A percentile compares a stretch with the other conserved stretches of the same genome.
Evolutionary conservation across 2,329 filamentous ascomycete species (phyloP).

Genomic region (Alternaria sp.): DNA sequence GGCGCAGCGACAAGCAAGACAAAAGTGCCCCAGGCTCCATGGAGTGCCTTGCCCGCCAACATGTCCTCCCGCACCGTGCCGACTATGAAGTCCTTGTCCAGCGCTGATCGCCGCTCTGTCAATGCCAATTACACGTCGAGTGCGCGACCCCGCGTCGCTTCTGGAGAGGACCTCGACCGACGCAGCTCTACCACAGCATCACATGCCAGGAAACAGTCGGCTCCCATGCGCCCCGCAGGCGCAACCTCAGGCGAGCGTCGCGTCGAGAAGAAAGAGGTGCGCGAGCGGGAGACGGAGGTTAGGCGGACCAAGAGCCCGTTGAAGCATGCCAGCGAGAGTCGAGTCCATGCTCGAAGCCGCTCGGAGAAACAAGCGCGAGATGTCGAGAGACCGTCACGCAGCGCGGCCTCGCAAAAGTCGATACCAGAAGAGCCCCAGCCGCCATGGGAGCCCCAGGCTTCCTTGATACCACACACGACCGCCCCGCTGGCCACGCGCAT

Average conservation of each 20-base stretch:
- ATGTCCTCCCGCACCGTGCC: slow-evolving; percentile 48
- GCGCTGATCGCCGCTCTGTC: slow-evolving; percentile 44
- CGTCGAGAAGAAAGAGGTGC: slow-evolving; percentile 47
- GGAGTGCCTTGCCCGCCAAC: slow-evolving; percentile 31
- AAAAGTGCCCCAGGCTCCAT: slow-evolving; percentile 28
- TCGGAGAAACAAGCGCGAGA: slow-evolving; percentile 42
- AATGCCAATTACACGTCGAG: slow-evolving; percentile 43
- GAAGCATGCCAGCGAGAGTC: slow-evolving; percentile 46
- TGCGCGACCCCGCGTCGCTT: slow-evolving; percentile 49
- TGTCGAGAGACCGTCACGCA: slow-evolving; percentile 33
- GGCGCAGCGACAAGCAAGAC: slow-evolving; percentile 31
- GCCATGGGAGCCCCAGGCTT: slow-evolving; percentile 82
- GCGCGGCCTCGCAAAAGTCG: slow-evolving; percentile 29
- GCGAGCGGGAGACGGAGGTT: slow-evolving; percentile 47
- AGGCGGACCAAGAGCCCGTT: slow-evolving; percentile 48
- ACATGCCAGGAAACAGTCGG: slow-evolving; percentile 42
- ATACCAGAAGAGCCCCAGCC: slow-evolving; percentile 41
- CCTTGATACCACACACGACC: slow-evolving; percentile 72
- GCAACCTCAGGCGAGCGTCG: slow-evolving; percentile 39
- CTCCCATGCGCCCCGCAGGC: slow-evolving; percentile 24
- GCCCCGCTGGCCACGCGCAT: slow-evolving; percentile 77
- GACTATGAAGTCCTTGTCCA: slow-evolving; percentile 39
- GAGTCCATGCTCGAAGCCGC: slow-evolving; percentile 43
- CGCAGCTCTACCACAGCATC: slow-evolving; percentile 33
- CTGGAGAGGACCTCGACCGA: slow-evolving; percentile 44